Conservation (phyloP, 345 rosid species). For the Eucalyptus curtisii region DNA sequence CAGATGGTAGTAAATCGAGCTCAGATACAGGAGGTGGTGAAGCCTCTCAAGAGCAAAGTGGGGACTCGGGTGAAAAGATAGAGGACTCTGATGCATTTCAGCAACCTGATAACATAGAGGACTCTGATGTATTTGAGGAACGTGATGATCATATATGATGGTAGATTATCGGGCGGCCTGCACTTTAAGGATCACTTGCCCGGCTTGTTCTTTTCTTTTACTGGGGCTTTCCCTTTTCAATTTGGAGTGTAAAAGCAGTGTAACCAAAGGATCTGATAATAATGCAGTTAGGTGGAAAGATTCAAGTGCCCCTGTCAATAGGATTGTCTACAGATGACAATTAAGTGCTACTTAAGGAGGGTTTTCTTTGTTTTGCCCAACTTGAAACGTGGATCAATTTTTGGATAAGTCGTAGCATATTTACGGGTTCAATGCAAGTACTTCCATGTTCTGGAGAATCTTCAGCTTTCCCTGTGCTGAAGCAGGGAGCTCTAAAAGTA, state of each 20-base stretch:
- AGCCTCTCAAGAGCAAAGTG: neutral
- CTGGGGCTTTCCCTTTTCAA: neutral
- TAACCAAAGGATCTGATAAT: neutral
- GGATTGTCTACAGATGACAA: neutral
- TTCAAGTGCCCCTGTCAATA: neutral
- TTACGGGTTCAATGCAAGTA: neutral
- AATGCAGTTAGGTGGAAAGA: neutral
- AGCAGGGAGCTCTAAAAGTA: neutral
- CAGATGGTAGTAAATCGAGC: slow-evolving; percentile 24
- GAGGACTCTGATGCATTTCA: neutral
- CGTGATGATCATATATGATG: neutral
- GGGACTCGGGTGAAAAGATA: neutral
- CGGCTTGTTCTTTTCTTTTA: neutral
- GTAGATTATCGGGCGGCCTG: neutral
- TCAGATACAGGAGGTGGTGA: slow-evolving; percentile 24
- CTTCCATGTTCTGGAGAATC: neutral
- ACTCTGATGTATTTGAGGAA: neutral
- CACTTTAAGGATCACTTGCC: neutral
- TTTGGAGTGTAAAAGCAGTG: neutral
- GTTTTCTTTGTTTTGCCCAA: neutral
- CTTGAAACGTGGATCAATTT: neutral
- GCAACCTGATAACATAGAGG: neutral
- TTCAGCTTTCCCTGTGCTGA: neutral
- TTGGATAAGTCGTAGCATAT: neutral
- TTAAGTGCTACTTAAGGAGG: neutral